Base-by-base conservation (phyloP, 2,329 filamentous ascomycete species). In the Daldinia sp. region DNA sequence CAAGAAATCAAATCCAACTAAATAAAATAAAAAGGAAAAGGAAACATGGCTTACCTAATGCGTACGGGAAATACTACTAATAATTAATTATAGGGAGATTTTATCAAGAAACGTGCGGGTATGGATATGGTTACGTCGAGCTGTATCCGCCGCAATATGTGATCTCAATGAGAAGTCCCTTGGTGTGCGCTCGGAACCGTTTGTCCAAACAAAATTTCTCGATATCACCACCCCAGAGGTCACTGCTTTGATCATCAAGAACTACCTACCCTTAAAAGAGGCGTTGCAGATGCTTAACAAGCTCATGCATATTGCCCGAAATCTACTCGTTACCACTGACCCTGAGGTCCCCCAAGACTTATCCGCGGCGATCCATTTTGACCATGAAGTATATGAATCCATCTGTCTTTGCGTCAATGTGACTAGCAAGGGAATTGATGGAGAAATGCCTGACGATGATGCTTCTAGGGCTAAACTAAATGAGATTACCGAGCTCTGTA, bases 391-490 rank as follows among this genome's bases (percentile, higher is more conserved):
- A 1, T 87, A 88, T 64, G 86, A 88, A 72, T 83, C 87, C 2
- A 87, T 90, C 63, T 85, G 87, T 29, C 79, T 90, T 7, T 89
- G 87, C 68, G 84, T 89, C 17, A 89, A 88, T 71, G 85, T 90
- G 21, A 87, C 87, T 0, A 88, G 86, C 71, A 90, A 90, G 72
- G 87, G 86, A 4, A 89, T 88, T 64, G 87, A 89, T 64, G 85
- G 86, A 6, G 87, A 90, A 71, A 82, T 85, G 69, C 76, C 86
- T 1, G 77, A 80, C 48, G 86, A 89, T 64, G 86, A 88, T 45
- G 74, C 75, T 3, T 86, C 85, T 34, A 80, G 86, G 50, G 75
- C 79, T 11, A 87, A 86, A 68, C 74, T 89, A 13, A 83, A 83
- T 54, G 87, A 90, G 71, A 84, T 90, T 35, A 87, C 85, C 6